Percentiles rank a stretch among this genome's conserved stretches.
Evolutionary conservation across 495 filamentous ascomycete genomes (phyloP).

Genomic region (Delitschia confertaspora): DNA sequence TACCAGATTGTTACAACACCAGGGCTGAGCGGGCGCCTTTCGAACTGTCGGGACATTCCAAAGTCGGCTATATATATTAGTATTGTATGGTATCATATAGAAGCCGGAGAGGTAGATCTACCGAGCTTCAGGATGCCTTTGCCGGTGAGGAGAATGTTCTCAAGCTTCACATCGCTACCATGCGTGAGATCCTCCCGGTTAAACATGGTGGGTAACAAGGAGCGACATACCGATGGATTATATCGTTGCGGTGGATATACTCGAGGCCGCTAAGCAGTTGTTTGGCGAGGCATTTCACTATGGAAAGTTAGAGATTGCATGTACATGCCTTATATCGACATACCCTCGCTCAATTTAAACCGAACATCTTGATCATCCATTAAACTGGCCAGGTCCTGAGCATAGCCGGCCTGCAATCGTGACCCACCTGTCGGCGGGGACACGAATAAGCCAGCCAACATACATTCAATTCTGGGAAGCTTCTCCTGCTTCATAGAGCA

Average conservation of each 20-base stretch:
- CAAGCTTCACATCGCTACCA: slow-evolving; percentile 44
- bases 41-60: slow-evolving; percentile 41
- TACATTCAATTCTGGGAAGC: slow-evolving; percentile 31
- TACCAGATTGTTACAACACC: slow-evolving; percentile 41
- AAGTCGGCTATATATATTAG: slow-evolving; percentile 36
- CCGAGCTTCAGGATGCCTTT: slow-evolving; percentile 41
- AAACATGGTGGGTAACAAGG: not conserved
- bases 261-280: slow-evolving; percentile 41
- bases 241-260: slow-evolving; percentile 40
- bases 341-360: slow-evolving; percentile 42
- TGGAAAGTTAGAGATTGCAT: slow-evolving; percentile 4
- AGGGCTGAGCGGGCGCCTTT: slow-evolving; percentile 38
- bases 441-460: slow-evolving; percentile 42
- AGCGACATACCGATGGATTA: slow-evolving; percentile 39
- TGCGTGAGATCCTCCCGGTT: not conserved
- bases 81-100: slow-evolving; percentile 2
- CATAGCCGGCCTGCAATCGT: slow-evolving; percentile 29
- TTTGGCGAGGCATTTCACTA: slow-evolving; percentile 42
- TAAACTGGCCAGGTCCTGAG: slow-evolving; percentile 41
- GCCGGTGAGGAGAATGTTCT: slow-evolving; percentile 40
- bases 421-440: slow-evolving; percentile 36
- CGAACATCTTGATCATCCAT: slow-evolving; percentile 37
- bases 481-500: slow-evolving; percentile 13
- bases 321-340: not conserved
- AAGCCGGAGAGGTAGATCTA: slow-evolving; percentile 12